phyloP scores from a whole-genome alignment of 768 basidiomycete species.

The Psilocybe cyanescens region DNA sequence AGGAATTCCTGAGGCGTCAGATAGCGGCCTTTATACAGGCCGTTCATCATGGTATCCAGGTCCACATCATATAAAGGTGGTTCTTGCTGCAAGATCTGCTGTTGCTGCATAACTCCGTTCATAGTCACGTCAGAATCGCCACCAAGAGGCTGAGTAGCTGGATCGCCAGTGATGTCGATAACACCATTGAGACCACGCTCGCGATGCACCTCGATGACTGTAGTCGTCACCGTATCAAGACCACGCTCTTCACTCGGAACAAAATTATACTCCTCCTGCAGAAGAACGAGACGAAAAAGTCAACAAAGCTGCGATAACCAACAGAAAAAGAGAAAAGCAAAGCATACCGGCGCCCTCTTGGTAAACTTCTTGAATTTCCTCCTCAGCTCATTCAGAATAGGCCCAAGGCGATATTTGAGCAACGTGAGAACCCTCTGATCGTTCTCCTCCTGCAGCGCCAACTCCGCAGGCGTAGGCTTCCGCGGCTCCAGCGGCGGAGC shows the following conservation, averaged over 20 bases:
- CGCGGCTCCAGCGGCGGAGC: conserved; percentile 91
- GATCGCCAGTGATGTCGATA: conserved; percentile 46
- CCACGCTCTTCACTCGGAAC: conserved; percentile 31
- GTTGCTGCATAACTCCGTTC: conserved; percentile 44
- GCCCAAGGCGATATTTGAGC: conserved; percentile 89
- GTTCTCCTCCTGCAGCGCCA: conserved; percentile 80
- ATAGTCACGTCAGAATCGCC: conserved; percentile 33
- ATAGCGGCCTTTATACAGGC: conserved; percentile 85
- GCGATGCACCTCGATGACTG: conserved; percentile 29
- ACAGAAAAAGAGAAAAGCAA: not conserved
- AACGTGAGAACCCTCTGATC: conserved; percentile 80
- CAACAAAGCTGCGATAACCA: not conserved
- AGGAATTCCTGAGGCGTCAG: conserved; percentile 89
- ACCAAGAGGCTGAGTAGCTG: conserved; percentile 30
- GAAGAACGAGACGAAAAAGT: conserved; percentile 15
- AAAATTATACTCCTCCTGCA: conserved; percentile 78
- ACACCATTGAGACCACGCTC: conserved; percentile 40
- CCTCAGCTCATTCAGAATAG: conserved; percentile 86
- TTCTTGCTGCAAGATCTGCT: conserved; percentile 37
- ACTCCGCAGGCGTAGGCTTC: conserved; percentile 78
- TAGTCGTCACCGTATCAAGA: conserved; percentile 27
- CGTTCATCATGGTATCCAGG: conserved; percentile 86
- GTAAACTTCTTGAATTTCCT: conserved; percentile 92
- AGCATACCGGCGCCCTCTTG: conserved; percentile 73
- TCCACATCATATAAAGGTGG: conserved; percentile 84